Evolutionary conservation across 1,139 yeast species (phyloP).

Genomic region (Scheffersomyces stambukii): DNA sequence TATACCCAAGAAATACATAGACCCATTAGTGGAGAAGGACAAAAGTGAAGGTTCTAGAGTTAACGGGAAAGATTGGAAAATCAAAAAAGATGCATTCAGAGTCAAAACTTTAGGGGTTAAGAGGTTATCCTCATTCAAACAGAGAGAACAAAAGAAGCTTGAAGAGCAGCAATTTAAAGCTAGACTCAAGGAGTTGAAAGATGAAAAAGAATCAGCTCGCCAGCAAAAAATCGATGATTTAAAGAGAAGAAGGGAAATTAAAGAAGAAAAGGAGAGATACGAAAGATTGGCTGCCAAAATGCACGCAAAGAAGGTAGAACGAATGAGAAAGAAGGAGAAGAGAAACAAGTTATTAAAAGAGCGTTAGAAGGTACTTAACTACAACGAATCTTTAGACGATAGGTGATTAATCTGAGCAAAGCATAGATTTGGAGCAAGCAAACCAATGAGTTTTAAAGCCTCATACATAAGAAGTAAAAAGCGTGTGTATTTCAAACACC

Average conservation of each 20-base stretch:
- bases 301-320: slow-evolving; percentile 76
- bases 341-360: slow-evolving; percentile 76
- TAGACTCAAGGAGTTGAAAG: slow-evolving; percentile 53
- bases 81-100: slow-evolving; percentile 49
- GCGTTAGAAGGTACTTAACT: slow-evolving; percentile 43
- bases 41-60: slow-evolving; percentile 43
- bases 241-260: slow-evolving; percentile 63
- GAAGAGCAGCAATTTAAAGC: slow-evolving; percentile 46
- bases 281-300: slow-evolving; percentile 66
- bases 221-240: slow-evolving; percentile 48
- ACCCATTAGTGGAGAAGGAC: slow-evolving; percentile 23
- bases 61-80: slow-evolving; percentile 57
- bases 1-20: slow-evolving; percentile 26
- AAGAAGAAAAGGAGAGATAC: slow-evolving; percentile 71
- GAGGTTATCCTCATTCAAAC: slow-evolving; percentile 19
- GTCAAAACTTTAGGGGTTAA: slow-evolving; percentile 30
- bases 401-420: background rate
- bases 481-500: background rate
- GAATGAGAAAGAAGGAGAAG: slow-evolving; percentile 77
- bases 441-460: background rate
- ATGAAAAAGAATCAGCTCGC: slow-evolving; percentile 57
- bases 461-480: background rate
- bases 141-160: slow-evolving; percentile 33
- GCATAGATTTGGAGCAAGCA: background rate
- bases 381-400: background rate